These are phyloP conservation scores for Clavariopsis aquatica DNA, from an alignment of 495 filamentous ascomycete genomes.

Conservation along the genomic window DNA sequence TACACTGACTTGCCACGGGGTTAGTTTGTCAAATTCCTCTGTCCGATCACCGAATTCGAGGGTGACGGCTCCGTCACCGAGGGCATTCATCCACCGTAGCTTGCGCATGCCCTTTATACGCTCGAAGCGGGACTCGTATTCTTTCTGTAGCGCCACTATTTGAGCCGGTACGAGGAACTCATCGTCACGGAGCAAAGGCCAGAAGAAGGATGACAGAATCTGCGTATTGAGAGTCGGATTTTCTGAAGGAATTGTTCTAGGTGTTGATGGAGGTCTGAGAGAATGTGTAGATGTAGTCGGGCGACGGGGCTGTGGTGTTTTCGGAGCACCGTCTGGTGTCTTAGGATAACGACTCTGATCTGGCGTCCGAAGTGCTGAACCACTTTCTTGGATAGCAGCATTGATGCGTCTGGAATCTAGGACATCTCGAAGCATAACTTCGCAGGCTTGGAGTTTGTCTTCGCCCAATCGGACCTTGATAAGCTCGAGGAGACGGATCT, in stretches of 20 bases:
- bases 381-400: constrained; percentile 53
- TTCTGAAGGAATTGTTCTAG: constrained; percentile 11
- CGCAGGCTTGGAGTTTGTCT: constrained; percentile 78
- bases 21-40: constrained; percentile 65
- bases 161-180: constrained; percentile 68
- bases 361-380: constrained; percentile 15
- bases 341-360: background rate
- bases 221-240: constrained; percentile 53
- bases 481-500: constrained; percentile 78
- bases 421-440: constrained; percentile 97
- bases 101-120: constrained; percentile 76
- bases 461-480: constrained; percentile 90
- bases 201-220: constrained; percentile 91
- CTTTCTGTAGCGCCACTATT: constrained; percentile 63
- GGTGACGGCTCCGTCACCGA: constrained; percentile 78
- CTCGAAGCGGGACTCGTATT: constrained; percentile 77
- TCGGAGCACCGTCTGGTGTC: constrained; percentile 1
- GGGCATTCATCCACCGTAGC: constrained; percentile 80
- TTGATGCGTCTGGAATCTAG: constrained; percentile 78
- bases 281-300: constrained; percentile 9
- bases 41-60: constrained; percentile 81
- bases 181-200: constrained; percentile 81
- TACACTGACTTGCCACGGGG: constrained; percentile 85
- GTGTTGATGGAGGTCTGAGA: constrained; percentile 7
- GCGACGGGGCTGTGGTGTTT: constrained; percentile 19